Evolutionary conservation across 495 filamentous ascomycete genomes (phyloP).

Genomic region (Aspergillus conjunctus): DNA sequence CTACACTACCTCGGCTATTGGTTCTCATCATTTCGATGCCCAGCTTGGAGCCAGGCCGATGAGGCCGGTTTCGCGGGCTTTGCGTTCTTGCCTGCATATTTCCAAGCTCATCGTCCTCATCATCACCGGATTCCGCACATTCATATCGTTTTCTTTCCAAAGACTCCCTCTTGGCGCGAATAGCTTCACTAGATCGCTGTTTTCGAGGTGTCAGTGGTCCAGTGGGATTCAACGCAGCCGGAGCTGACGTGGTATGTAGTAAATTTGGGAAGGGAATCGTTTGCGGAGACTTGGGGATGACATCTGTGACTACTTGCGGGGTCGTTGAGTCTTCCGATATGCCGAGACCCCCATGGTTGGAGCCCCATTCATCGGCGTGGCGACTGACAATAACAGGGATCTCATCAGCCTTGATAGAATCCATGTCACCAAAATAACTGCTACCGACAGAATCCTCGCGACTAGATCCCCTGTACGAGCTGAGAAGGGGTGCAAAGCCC

Average conservation of each 20-base stretch:
- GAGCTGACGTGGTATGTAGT: conserved; percentile 67
- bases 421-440: conserved; percentile 81
- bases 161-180: conserved; percentile 74
- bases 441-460: conserved; percentile 85
- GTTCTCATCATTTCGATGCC: conserved; percentile 96
- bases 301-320: conserved; percentile 30
- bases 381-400: conserved; percentile 73
- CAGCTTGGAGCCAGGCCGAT: conserved; percentile 73
- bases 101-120: conserved; percentile 89
- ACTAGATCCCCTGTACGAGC: conserved; percentile 75
- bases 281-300: conserved; percentile 33
- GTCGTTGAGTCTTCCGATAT: conserved; percentile 57
- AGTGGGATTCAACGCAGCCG: conserved; percentile 58
- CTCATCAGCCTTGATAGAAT: conserved; percentile 77
- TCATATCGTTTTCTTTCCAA: conserved; percentile 75
- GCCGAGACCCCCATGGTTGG: conserved; percentile 64
- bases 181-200: conserved; percentile 74
- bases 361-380: conserved; percentile 73
- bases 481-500: conserved; percentile 68
- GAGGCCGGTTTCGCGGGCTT: conserved; percentile 55
- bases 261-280: conserved; percentile 53
- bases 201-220: conserved; percentile 55
- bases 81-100: conserved; percentile 56
- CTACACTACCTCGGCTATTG: conserved; percentile 85
- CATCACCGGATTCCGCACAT: conserved; percentile 83